Evolutionary conservation across 768 basidiomycete species (phyloP).

Genomic region (Sporobolomyces roseus): DNA sequence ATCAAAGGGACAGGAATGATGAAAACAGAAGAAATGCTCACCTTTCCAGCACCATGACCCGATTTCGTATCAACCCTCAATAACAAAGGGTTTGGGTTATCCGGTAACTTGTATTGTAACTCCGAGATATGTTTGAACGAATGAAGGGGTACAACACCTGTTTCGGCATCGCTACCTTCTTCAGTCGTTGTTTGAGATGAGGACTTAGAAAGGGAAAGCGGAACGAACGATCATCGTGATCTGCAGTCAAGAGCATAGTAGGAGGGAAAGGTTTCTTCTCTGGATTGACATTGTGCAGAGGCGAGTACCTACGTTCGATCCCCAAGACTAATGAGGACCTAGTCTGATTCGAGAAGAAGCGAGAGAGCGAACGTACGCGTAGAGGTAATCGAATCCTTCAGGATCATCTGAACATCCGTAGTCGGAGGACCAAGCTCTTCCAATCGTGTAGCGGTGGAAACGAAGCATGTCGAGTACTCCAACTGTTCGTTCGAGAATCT

Average conservation of each 20-base stretch:
- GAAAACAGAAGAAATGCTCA: not conserved
- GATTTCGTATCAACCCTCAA: constrained; percentile 70
- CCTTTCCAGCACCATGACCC: constrained; percentile 63
- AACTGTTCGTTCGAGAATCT: constrained; percentile 49
- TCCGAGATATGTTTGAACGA: constrained; percentile 78
- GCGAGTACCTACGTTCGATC: constrained; percentile 59
- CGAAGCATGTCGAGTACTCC: constrained; percentile 76
- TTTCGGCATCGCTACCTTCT: not conserved
- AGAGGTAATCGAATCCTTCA: constrained; percentile 77
- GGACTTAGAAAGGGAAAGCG: not conserved
- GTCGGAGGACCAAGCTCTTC: constrained; percentile 74
- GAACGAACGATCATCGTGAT: constrained; percentile 35
- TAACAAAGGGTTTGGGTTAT: constrained; percentile 69
- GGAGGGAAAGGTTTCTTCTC: constrained; percentile 59
- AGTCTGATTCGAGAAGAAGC: not conserved
- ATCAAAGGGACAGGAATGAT: constrained; percentile 47
- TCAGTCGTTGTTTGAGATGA: constrained; percentile 44
- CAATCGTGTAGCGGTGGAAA: constrained; percentile 69
- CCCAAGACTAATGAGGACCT: not conserved
- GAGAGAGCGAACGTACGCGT: constrained; percentile 39
- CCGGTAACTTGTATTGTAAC: constrained; percentile 62
- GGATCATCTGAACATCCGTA: constrained; percentile 72
- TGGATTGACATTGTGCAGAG: constrained; percentile 70
- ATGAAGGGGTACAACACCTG: constrained; percentile 70
- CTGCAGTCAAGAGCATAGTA: constrained; percentile 54